Percentiles rank a stretch among this genome's conserved stretches.
Conservation (phyloP, 2,329 filamentous ascomycete species). For the Emergomyces orientalis region DNA sequence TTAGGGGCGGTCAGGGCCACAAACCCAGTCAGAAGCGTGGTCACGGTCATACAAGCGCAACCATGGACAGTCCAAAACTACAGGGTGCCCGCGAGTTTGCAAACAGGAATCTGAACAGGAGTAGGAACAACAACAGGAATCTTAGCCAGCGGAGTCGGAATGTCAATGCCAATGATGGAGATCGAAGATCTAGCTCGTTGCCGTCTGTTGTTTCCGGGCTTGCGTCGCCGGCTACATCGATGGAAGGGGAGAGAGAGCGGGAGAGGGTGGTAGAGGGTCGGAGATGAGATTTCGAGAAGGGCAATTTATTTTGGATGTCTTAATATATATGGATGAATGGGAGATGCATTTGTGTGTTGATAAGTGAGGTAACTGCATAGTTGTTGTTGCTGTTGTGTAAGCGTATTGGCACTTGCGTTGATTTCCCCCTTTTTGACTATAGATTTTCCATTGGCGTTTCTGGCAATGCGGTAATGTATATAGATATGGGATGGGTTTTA, state of each 20-base stretch:
- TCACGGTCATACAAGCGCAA: no score
- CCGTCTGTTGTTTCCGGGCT: slow-evolving; percentile 30
- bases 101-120: not conserved
- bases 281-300: not conserved
- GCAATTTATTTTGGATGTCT: not conserved
- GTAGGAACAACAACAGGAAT: not conserved
- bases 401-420: not conserved
- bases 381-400: not conserved
- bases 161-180: slow-evolving; percentile 14
- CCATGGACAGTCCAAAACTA: not conserved
- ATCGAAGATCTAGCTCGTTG: slow-evolving; percentile 21
- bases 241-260: slow-evolving; percentile 8
- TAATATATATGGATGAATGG: no score
- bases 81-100: not conserved
- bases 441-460: not conserved
- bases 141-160: not conserved
- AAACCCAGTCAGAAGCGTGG: no score
- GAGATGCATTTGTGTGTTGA: not conserved
- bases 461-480: not conserved
- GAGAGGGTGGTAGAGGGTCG: not conserved
- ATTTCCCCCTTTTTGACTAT: not conserved
- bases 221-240: slow-evolving; percentile 30
- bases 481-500: not conserved
- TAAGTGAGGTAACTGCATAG: not conserved
- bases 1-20: not conserved